Percentiles rank a stretch among this genome's conserved stretches.
Conservation (phyloP, 306 rosid genomes). For the Vigna mungo region DNA sequence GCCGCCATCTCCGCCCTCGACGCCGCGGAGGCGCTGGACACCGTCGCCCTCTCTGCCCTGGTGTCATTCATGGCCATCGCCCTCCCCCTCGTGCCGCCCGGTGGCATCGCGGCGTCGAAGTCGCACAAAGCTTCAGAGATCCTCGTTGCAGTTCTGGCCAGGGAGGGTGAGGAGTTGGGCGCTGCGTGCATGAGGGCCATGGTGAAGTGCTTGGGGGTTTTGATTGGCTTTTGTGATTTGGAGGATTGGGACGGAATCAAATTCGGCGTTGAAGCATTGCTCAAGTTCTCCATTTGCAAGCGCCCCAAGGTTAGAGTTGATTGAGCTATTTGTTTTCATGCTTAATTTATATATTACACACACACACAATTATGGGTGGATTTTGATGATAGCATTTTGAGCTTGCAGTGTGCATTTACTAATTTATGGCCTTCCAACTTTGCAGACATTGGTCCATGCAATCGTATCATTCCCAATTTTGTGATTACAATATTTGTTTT, state of each 20-base stretch:
- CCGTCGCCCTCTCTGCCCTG: constrained; percentile 68
- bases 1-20: constrained; percentile 70
- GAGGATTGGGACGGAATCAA: constrained; percentile 75
- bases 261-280: constrained; percentile 73
- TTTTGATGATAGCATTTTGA: background rate
- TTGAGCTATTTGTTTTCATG: background rate
- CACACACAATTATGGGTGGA: background rate
- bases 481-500: background rate
- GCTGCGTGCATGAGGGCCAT: constrained; percentile 69
- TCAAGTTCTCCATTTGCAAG: constrained; percentile 71
- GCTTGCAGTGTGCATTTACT: background rate
- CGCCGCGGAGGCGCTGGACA: constrained; percentile 53
- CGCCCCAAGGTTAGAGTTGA: constrained; percentile 77
- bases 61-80: constrained; percentile 70
- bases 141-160: constrained; percentile 52
- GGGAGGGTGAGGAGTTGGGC: constrained; percentile 59
- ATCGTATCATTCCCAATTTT: background rate
- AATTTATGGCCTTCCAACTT: background rate
- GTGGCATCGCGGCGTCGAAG: constrained; percentile 50
- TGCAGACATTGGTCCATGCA: background rate
- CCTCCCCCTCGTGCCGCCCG: constrained; percentile 59
- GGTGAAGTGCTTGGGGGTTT: constrained; percentile 79
- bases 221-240: constrained; percentile 82
- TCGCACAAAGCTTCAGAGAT: constrained; percentile 62
- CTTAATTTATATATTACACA: background rate